phyloP scores from a whole-genome alignment of 495 filamentous ascomycete species.

The Xylaria bambusicola region DNA sequence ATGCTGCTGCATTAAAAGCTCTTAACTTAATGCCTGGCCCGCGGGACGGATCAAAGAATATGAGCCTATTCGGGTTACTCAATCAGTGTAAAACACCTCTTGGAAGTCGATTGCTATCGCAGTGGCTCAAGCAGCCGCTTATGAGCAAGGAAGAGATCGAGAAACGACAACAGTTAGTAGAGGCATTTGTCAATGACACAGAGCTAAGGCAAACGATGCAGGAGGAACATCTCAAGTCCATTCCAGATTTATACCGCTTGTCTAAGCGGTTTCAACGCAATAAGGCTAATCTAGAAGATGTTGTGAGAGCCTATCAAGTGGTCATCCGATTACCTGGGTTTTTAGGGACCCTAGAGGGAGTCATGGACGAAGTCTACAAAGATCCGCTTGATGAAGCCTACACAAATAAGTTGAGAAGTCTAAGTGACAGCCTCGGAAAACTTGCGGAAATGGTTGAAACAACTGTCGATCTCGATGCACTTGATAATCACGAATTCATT shows the following conservation, averaged over 20 bases:
- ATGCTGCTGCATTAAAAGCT: slow-evolving; percentile 90
- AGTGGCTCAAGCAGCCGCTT: slow-evolving; percentile 97
- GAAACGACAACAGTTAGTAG: slow-evolving; percentile 89
- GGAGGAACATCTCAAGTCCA: slow-evolving; percentile 90
- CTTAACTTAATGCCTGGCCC: slow-evolving; percentile 97
- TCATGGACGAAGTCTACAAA: slow-evolving; percentile 94
- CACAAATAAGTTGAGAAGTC: slow-evolving; percentile 73
- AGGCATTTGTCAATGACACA: slow-evolving; percentile 91
- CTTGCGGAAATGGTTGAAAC: slow-evolving; percentile 99
- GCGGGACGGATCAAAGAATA: slow-evolving; percentile 92
- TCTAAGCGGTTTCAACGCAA: slow-evolving; percentile 93
- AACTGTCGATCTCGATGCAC: slow-evolving; percentile 91
- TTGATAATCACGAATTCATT: slow-evolving; percentile 97
- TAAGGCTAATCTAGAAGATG: slow-evolving; percentile 89
- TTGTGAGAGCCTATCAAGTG: slow-evolving; percentile 92
- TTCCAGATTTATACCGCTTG: slow-evolving; percentile 92
- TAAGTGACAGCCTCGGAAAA: slow-evolving; percentile 78
- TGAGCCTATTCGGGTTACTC: slow-evolving; percentile 91
- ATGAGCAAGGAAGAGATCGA: slow-evolving; percentile 92
- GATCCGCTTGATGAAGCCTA: slow-evolving; percentile 87
- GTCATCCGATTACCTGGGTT: slow-evolving; percentile 89
- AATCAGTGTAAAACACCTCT: slow-evolving; percentile 98
- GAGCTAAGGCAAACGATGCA: slow-evolving; percentile 96
- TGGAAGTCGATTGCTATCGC: slow-evolving; percentile 84
- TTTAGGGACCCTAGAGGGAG: slow-evolving; percentile 81